phyloP scores from a whole-genome alignment of 2,329 filamentous ascomycete genomes.

The Sordariomycetes sp. region DNA sequence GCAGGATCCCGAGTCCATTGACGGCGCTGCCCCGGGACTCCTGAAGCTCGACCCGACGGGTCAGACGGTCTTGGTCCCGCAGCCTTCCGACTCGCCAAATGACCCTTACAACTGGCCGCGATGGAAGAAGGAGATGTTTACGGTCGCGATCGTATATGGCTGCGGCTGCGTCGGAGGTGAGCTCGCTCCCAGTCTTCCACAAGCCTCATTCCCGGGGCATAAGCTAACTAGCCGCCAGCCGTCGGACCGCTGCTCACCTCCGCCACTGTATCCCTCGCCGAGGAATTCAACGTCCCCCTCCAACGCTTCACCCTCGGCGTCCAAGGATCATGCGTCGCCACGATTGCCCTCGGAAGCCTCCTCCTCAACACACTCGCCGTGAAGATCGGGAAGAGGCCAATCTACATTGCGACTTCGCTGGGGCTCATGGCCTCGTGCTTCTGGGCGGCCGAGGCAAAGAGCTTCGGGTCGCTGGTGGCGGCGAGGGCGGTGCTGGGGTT shows the following conservation, averaged over 20 bases:
- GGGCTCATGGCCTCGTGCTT: constrained; percentile 19
- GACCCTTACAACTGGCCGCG: constrained; percentile 33
- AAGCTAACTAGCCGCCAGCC: constrained; percentile 11
- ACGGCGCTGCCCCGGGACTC: constrained; percentile 9
- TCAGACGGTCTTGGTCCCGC: constrained; percentile 30
- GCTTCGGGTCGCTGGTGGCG: constrained; percentile 16
- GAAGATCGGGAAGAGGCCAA: constrained; percentile 21
- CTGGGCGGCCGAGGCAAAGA: constrained; percentile 17
- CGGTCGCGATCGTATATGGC: constrained; percentile 21
- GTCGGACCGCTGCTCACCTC: constrained; percentile 22
- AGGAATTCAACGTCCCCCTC: constrained; percentile 15
- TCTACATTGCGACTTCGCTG: constrained; percentile 19
- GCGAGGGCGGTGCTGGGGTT: constrained; percentile 19
- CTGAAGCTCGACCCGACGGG: constrained; percentile 13
- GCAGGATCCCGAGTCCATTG: constrained; percentile 6
- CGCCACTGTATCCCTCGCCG: constrained; percentile 19
- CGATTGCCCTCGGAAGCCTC: constrained; percentile 19
- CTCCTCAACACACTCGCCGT: constrained; percentile 21
- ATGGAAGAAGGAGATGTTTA: constrained; percentile 19
- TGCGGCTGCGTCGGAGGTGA: constrained; percentile 26
- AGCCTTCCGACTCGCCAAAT: constrained; percentile 30
- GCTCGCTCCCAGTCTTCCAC: background rate
- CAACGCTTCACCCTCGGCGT: constrained; percentile 18
- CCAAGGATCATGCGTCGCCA: constrained; percentile 19
- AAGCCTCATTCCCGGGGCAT: background rate